These are phyloP conservation scores for Diatrype stigma DNA, from an alignment of 2,329 filamentous ascomycete species.

Conservation along the genomic window DNA sequence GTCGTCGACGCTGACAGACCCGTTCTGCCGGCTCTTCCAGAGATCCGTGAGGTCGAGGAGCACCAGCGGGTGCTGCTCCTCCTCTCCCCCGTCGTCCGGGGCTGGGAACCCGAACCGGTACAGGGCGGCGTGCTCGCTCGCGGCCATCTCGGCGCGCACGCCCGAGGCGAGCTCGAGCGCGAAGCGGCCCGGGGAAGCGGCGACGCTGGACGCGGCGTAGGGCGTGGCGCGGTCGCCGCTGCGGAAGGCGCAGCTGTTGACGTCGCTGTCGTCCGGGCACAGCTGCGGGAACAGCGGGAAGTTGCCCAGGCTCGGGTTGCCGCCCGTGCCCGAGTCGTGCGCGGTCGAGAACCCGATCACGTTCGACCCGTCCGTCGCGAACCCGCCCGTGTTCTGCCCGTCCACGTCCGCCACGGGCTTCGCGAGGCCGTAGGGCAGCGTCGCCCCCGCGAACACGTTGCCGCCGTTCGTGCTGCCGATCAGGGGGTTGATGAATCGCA, in stretches of 20 bases:
- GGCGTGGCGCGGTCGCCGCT: conserved; percentile 40
- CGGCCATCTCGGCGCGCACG: conserved; percentile 56
- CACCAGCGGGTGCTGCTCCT: conserved; percentile 42
- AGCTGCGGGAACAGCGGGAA: conserved; percentile 42
- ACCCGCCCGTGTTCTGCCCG: conserved; percentile 41
- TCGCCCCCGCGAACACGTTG: conserved; percentile 55
- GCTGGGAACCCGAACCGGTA: conserved; percentile 56
- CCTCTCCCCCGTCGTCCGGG: conserved; percentile 1
- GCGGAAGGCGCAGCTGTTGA: conserved; percentile 54
- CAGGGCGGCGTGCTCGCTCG: conserved; percentile 57
- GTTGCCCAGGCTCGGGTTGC: conserved; percentile 41
- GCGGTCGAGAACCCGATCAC: conserved; percentile 48
- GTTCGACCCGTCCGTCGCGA: conserved; percentile 41
- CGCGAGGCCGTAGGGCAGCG: conserved; percentile 51
- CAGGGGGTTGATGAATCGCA: conserved; percentile 39
- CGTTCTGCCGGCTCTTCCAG: conserved; percentile 46
- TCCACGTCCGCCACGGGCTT: conserved; percentile 53
- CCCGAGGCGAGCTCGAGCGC: conserved; percentile 49
- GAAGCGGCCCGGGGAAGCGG: conserved; percentile 54
- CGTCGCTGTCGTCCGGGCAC: conserved; percentile 36
- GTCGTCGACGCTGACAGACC: conserved; percentile 44
- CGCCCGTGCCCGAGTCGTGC: conserved; percentile 42
- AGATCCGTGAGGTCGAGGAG: conserved; percentile 59
- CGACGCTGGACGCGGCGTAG: conserved; percentile 37
- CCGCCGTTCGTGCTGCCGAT: conserved; percentile 54